Evolutionary conservation across 1,139 yeast species (phyloP).

Genomic region (Geotrichum bryndzae): DNA sequence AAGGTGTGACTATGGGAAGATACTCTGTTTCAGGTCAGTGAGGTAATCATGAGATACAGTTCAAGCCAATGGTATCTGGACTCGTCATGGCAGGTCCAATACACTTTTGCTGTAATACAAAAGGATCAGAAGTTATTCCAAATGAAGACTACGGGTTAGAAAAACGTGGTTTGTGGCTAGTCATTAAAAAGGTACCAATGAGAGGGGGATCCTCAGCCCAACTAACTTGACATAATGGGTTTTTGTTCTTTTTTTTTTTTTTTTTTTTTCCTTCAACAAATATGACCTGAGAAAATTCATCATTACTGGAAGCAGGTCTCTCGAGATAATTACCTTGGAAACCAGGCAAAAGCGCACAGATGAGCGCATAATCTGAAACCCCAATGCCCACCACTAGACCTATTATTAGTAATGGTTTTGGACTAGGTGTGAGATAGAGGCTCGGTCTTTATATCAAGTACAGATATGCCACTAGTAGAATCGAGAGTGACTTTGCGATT

Average conservation of each 20-base stretch:
- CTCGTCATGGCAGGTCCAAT: no score
- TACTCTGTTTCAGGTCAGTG: no score
- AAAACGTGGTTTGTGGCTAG: slow-evolving; percentile 53
- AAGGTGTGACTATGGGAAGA: no score
- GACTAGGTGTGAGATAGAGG: no score
- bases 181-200: slow-evolving; percentile 54
- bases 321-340: slow-evolving; percentile 38
- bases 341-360: slow-evolving; percentile 42
- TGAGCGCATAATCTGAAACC: slow-evolving; percentile 45
- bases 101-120: no score
- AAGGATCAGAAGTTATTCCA: slow-evolving; percentile 44
- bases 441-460: no score
- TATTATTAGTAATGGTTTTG: no score
- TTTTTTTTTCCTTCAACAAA: slow-evolving; percentile 33
- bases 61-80: no score
- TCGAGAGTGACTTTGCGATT: no score
- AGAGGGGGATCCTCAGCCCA: slow-evolving; percentile 40
- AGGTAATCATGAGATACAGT: no score
- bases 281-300: slow-evolving; percentile 16
- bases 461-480: no score
- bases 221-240: slow-evolving; percentile 16
- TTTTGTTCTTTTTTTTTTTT: slow-evolving; percentile 27
- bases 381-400: no score
- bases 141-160: slow-evolving; percentile 51
- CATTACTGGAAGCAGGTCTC: slow-evolving; percentile 32